These are phyloP conservation scores for Hymenoscyphus linearis DNA, from an alignment of 2,329 filamentous ascomycete genomes.

Conservation along the genomic window DNA sequence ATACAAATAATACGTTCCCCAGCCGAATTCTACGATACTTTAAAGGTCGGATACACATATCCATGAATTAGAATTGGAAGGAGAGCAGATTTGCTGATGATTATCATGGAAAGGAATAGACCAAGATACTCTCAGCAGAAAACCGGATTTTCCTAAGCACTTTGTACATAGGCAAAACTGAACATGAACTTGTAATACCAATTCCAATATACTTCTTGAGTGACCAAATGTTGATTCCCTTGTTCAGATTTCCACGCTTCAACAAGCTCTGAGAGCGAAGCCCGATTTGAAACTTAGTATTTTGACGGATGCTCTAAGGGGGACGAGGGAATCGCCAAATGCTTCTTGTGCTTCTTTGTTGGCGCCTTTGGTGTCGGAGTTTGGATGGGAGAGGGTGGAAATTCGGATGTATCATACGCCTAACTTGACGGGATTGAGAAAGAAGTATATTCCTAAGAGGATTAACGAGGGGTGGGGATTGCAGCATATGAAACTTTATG, in stretches of 20 bases:
- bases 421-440: conserved; percentile 81
- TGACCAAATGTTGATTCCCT: conserved; percentile 15
- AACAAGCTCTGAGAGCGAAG: conserved; percentile 67
- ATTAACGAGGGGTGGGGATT: conserved; percentile 98
- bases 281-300: conserved; percentile 78
- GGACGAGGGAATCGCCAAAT: conserved; percentile 82
- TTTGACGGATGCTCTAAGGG: conserved; percentile 83
- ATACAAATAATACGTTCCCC: conserved; percentile 77
- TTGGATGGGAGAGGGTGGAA: conserved; percentile 79
- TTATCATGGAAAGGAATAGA: conserved; percentile 39
- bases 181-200: conserved; percentile 67
- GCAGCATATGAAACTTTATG: conserved; percentile 99
- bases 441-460: conserved; percentile 75
- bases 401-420: conserved; percentile 98
- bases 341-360: conserved; percentile 85
- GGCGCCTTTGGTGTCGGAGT: conserved; percentile 75
- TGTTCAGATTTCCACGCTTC: conserved; percentile 65
- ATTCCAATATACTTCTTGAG: conserved; percentile 11
- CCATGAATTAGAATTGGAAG: conserved; percentile 1
- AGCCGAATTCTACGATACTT: conserved; percentile 80
- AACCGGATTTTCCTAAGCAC: conserved; percentile 87
- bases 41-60: conserved; percentile 59
- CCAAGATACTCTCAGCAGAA: conserved; percentile 76
- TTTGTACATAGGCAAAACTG: conserved; percentile 90
- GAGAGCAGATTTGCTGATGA: conserved; percentile 24